Base-by-base conservation (phyloP, 306 rosid species). In the Vigna unguiculata region DNA sequence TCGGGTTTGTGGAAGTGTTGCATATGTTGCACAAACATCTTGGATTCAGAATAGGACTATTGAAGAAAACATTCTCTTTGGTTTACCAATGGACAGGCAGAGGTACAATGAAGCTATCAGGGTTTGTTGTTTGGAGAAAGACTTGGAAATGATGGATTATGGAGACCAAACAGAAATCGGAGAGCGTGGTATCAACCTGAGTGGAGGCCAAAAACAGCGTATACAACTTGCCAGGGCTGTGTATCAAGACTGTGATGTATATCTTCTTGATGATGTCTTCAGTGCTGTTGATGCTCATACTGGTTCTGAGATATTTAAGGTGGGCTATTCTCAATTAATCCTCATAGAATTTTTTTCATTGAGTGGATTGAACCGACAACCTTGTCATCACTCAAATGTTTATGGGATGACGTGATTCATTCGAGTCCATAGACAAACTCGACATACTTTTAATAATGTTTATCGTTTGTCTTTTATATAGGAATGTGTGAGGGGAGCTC, bases 211-310 rank as follows among this genome's bases (percentile, higher is more conserved):
- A 75, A 92, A 92, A 77, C 96, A 92, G 87, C 45, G 97, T 52
- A 88, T 92, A 72, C 97, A 92, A 82, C 96, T 92, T 65, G 96
- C 96, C n/a, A 72, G 97, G 83, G 97, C 93, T 66, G 91, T 90
- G 5, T 92, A 88, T 79, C 97, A 92, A 72, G 90, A 92, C 74
- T 87, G 87, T 77, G 96, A 92, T 82, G 71, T 88, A 47, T 92
- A 92, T 88, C 89, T 92, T 73, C 96, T 92, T 25, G 97, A 92
- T 48, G 97, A 92, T 16, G 88, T 92, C 65, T 92, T 90, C 55
- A 92, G 97, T 47, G 96, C 96, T 20, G 96, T 92, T 71, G 97
- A 92, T 84, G 97, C 97, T 69, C 97, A 92, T 60, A 88, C 97
- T 17, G 97, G 96, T 20, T 81, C 92, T 34, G 91, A 90, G 72